A percentile compares a stretch with the other conserved stretches of the same genome.
phyloP scores from a whole-genome alignment of 352 stramenopile species.

The Saprolegnia diclina region DNA sequence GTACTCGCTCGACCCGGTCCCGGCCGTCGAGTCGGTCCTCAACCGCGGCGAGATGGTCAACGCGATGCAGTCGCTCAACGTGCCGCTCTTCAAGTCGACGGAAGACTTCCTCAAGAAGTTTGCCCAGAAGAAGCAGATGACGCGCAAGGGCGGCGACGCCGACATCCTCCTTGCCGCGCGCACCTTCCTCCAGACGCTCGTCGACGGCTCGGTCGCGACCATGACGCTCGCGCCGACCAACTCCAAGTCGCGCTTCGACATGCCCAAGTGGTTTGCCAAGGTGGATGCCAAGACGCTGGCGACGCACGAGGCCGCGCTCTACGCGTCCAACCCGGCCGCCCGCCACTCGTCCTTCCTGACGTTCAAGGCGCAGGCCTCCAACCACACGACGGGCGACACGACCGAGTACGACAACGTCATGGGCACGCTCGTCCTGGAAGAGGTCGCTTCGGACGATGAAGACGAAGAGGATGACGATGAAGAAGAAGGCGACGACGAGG shows the following conservation, averaged over 20 bases:
- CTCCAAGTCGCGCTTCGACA: constrained; percentile 80
- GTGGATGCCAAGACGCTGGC: constrained; percentile 41
- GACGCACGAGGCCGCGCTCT: constrained; percentile 50
- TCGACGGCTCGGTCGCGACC: constrained; percentile 50
- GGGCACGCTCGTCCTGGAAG: constrained; percentile 66
- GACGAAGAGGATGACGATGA: constrained; percentile 70
- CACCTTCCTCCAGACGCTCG: constrained; percentile 72
- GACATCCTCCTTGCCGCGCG: constrained; percentile 92
- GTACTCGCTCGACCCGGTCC: constrained; percentile 92
- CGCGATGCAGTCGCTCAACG: constrained; percentile 94
- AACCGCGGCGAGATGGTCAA: constrained; percentile 86
- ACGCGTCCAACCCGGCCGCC: constrained; percentile 46
- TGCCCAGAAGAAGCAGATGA: constrained; percentile 88
- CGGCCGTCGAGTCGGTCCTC: constrained; percentile 88
- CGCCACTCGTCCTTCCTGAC: constrained; percentile 13
- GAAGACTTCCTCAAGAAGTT: constrained; percentile 96
- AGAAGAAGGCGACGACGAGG: constrained; percentile 65
- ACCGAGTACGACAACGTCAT: constrained; percentile 81
- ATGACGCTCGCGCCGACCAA: constrained; percentile 62
- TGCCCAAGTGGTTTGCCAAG: constrained; percentile 57
- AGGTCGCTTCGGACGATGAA: constrained; percentile 67
- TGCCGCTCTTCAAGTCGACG: constrained; percentile 90
- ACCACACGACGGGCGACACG: constrained; percentile 59
- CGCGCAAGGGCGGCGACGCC: constrained; percentile 95
- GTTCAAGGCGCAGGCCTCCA: constrained; percentile 44